A percentile compares a stretch with the other conserved stretches of the same genome.
phyloP scores from a whole-genome alignment of 257 asterid species.

The Solanum dulcamara region DNA sequence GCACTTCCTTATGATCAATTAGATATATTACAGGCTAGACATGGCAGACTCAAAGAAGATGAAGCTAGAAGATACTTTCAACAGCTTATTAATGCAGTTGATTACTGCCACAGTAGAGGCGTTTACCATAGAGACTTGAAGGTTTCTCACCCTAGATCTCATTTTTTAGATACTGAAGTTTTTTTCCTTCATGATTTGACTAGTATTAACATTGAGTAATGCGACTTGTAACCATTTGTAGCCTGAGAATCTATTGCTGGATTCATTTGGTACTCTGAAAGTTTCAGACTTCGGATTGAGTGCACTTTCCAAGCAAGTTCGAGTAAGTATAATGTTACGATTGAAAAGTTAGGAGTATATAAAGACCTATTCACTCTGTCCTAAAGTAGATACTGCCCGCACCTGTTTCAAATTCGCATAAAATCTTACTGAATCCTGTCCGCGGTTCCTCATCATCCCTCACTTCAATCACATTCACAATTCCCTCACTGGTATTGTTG shows the following conservation, averaged over 20 bases:
- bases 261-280: slow-evolving; percentile 51
- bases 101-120: slow-evolving; percentile 86
- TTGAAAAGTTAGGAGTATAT: not conserved
- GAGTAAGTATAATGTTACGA: slow-evolving; percentile 28
- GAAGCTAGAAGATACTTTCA: slow-evolving; percentile 66
- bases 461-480: not conserved
- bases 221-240: slow-evolving; percentile 16
- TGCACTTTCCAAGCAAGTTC: slow-evolving; percentile 64
- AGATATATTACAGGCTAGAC: slow-evolving; percentile 36
- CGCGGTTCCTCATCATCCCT: not conserved
- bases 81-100: slow-evolving; percentile 79
- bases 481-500: slow-evolving; percentile 2
- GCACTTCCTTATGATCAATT: not conserved
- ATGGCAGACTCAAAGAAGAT: slow-evolving; percentile 62
- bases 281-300: slow-evolving; percentile 81
- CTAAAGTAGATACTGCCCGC: not conserved
- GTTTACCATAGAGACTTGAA: slow-evolving; percentile 78
- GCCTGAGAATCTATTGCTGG: slow-evolving; percentile 82
- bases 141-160: slow-evolving; percentile 20
- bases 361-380: not conserved
- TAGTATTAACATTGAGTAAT: not conserved
- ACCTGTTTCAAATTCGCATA: not conserved
- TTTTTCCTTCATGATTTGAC: not conserved
- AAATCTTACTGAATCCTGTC: not conserved
- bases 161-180: not conserved